A percentile compares a stretch with the other conserved stretches of the same genome.
Conservation (phyloP, 352 stramenopile genomes). For the Globisporangium irregulare region DNA sequence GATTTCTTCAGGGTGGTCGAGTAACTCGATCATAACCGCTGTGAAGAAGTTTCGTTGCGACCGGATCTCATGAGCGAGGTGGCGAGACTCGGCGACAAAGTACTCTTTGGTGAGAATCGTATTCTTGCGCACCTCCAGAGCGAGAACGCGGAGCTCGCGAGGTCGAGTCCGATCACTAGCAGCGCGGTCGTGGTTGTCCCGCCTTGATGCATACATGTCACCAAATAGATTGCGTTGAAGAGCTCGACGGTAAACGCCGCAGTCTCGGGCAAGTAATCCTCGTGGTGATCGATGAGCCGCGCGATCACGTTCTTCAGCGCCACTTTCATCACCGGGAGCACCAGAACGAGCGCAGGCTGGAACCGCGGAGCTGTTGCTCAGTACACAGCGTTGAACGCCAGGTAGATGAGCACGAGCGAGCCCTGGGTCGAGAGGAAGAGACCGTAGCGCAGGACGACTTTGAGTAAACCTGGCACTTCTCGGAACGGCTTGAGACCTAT, state of each 20-base stretch:
- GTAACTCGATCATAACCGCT: background rate
- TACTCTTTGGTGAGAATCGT: background rate
- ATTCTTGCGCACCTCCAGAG: background rate
- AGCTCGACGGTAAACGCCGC: slow-evolving; percentile 39
- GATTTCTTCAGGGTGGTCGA: background rate
- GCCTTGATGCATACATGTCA: slow-evolving; percentile 29
- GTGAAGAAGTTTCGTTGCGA: slow-evolving; percentile 2
- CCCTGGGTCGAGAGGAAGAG: slow-evolving; percentile 11
- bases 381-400: slow-evolving; percentile 15
- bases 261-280: slow-evolving; percentile 33
- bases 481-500: slow-evolving; percentile 15
- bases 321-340: slow-evolving; percentile 21
- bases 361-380: background rate
- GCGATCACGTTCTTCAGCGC: slow-evolving; percentile 25
- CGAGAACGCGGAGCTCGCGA: background rate
- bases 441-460: background rate
- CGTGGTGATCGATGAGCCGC: slow-evolving; percentile 18
- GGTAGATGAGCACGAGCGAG: slow-evolving; percentile 19
- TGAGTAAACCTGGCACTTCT: slow-evolving; percentile 14
- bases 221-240: slow-evolving; percentile 40
- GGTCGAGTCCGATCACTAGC: background rate
- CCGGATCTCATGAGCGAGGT: background rate
- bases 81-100: background rate
- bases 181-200: background rate
- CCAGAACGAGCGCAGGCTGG: slow-evolving; percentile 12